phyloP scores from a whole-genome alignment of 352 stramenopile genomes.

The Phytophthora colocasiae region DNA sequence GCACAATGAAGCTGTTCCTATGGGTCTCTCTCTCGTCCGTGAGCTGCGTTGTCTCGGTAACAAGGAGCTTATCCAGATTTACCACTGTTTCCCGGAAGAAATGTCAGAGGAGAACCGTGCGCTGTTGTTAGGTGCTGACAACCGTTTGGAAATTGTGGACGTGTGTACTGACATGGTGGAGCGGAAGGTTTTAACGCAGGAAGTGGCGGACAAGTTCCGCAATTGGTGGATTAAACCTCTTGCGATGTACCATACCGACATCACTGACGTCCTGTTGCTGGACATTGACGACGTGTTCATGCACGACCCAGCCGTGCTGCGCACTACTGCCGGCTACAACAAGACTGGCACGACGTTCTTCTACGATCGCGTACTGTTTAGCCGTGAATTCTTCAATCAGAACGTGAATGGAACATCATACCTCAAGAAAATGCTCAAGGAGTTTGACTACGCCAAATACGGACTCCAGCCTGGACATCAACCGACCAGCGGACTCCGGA shows the following conservation, averaged over 20 bases:
- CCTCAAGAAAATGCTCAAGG: constrained; percentile 48
- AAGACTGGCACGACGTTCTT: constrained; percentile 62
- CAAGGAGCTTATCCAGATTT: constrained; percentile 54
- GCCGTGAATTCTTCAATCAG: constrained; percentile 56
- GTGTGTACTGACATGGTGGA: constrained; percentile 42
- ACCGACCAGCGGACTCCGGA: constrained; percentile 34
- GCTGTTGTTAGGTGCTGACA: constrained; percentile 41
- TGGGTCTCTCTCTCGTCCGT: constrained; percentile 54
- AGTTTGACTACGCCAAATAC: constrained; percentile 62
- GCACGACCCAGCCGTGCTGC: constrained; percentile 38
- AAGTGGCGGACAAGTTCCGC: constrained; percentile 35
- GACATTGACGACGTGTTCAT: constrained; percentile 56
- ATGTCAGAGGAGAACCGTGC: constrained; percentile 40
- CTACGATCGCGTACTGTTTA: constrained; percentile 67
- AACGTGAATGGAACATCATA: constrained; percentile 38
- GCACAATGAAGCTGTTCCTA: constrained; percentile 44
- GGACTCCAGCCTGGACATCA: constrained; percentile 20
- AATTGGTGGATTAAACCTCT: constrained; percentile 57
- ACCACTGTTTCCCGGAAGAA: constrained; percentile 55
- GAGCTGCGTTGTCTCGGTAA: constrained; percentile 60
- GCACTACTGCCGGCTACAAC: constrained; percentile 47
- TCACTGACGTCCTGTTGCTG: constrained; percentile 55
- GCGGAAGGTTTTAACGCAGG: constrained; percentile 21
- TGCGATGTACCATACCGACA: constrained; percentile 52
- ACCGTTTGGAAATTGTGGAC: constrained; percentile 57